phyloP scores from a whole-genome alignment of 2,329 filamentous ascomycete genomes.

The Drechslera avenae region DNA sequence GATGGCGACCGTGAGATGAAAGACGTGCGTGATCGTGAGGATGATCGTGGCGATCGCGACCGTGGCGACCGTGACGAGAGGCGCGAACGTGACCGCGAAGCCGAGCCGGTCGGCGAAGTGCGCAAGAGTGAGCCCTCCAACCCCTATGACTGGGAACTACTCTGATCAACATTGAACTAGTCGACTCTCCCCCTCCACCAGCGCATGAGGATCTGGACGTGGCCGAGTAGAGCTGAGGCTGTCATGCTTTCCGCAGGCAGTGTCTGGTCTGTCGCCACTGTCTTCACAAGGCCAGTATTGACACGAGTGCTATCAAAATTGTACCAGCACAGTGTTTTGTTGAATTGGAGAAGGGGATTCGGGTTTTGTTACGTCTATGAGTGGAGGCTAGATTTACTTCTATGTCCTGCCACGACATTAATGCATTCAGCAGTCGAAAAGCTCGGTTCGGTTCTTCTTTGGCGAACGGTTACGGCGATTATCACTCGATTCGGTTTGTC shows the following conservation, averaged over 20 bases:
- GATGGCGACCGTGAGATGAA: slow-evolving; percentile 59
- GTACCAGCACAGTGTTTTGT: slow-evolving; percentile 31
- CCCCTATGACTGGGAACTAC: slow-evolving; percentile 24
- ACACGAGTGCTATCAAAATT: slow-evolving; percentile 24
- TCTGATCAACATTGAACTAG: slow-evolving; percentile 47
- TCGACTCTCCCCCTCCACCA: slow-evolving; percentile 75
- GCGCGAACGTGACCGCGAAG: slow-evolving; percentile 62
- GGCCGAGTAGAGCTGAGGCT: slow-evolving; percentile 65
- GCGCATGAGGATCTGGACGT: slow-evolving; percentile 95
- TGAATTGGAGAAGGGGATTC: slow-evolving; percentile 29
- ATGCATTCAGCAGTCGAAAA: slow-evolving; percentile 45
- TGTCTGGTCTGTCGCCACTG: slow-evolving; percentile 14
- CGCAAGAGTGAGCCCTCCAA: slow-evolving; percentile 71
- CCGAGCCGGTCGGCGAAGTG: slow-evolving; percentile 82
- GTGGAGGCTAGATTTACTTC: slow-evolving; percentile 34
- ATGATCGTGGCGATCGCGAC: slow-evolving; percentile 59
- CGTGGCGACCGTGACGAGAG: slow-evolving; percentile 54
- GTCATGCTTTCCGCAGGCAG: slow-evolving; percentile 20
- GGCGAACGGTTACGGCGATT: slow-evolving; percentile 45
- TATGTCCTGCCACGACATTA: slow-evolving; percentile 39
- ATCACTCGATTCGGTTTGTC: slow-evolving; percentile 41
- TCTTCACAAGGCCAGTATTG: slow-evolving; percentile 25
- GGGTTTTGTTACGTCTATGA: slow-evolving; percentile 30
- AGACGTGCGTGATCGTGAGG: slow-evolving; percentile 64
- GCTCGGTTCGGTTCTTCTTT: slow-evolving; percentile 39